Percentiles rank a stretch among this genome's conserved stretches.
These are phyloP conservation scores for Dactylellina leptospora DNA, from an alignment of 2,329 filamentous ascomycete species.

Conservation along the genomic window DNA sequence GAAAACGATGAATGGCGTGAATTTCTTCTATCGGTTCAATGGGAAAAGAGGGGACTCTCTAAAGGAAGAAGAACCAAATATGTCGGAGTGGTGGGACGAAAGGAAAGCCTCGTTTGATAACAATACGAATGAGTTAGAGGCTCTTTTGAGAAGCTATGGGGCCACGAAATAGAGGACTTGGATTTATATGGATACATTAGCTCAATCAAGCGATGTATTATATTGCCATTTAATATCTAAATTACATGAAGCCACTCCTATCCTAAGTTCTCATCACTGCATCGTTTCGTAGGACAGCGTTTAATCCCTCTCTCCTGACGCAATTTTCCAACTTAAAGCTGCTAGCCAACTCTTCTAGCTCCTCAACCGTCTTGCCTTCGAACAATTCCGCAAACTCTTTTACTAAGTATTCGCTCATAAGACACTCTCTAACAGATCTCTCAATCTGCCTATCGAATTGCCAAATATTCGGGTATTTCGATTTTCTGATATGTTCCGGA, in stretches of 20 bases:
- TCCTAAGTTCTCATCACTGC: slow-evolving; percentile 29
- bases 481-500: slow-evolving; percentile 53
- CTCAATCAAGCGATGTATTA: too few relatives aligned
- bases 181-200: slow-evolving; percentile 59
- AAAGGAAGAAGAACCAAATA: too few relatives aligned
- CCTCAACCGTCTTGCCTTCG: slow-evolving; percentile 63
- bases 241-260: too few relatives aligned
- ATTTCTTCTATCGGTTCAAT: too few relatives aligned
- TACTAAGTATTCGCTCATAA: slow-evolving; percentile 65
- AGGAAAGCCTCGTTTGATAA: too few relatives aligned
- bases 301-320: slow-evolving; percentile 65
- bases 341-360: slow-evolving; percentile 65
- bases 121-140: slow-evolving; percentile 59
- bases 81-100: too few relatives aligned
- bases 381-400: slow-evolving; percentile 69
- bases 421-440: slow-evolving; percentile 63
- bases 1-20: too few relatives aligned
- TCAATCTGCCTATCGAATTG: slow-evolving; percentile 57
- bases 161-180: slow-evolving; percentile 60
- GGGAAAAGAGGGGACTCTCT: too few relatives aligned
- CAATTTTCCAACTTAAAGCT: slow-evolving; percentile 68
- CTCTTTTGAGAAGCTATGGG: slow-evolving; percentile 60
- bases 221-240: too few relatives aligned
- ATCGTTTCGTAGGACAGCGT: slow-evolving; percentile 58
- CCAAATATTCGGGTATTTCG: slow-evolving; percentile 57